Base-by-base conservation (phyloP, 257 asterid genomes). In the Capsicum pubescens region DNA sequence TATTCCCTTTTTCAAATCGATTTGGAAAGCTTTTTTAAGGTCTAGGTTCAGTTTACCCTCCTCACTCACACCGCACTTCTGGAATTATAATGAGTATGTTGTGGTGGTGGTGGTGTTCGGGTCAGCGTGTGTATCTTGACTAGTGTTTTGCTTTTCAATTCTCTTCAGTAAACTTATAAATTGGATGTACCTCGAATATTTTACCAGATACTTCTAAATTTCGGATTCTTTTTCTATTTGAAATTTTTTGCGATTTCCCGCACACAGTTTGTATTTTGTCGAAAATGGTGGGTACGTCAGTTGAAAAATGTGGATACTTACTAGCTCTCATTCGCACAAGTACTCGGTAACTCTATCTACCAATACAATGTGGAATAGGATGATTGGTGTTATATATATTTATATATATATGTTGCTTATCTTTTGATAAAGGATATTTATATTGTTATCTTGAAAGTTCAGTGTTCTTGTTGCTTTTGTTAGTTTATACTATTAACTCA, bases 361-460 rank as follows among this genome's bases (percentile, higher is more conserved):
- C 67, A 3, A 60, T 4, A 21, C 19, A 12, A 21, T 50, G 81
- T 7, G n/a, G 61, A 61, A 13, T 11, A 74, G 2, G 2, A 74
- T 50, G 14, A 50, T 74, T 74, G 44, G 44, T 50, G 19, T 50
- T 7, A 74, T 3, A 32, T 69, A 21, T 52, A 76, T 76, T 76
- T 74, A 50, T 26, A 26, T 74, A 50, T 26, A 26, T 26, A 26
- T 50, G 11, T 74, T 44, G 84, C 35, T 68, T 72, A 7, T 74
- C 16, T 50, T 74, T 72, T 48, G n/a, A 48, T 72, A 2, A 48
- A 72, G 7, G 13, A 6, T 72, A 72, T 48, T 48, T 52, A 76
- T 50, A 52, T 76, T 76, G 81, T 13, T 21, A 74, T 74, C 80
- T 74, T 74, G 61, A 52, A 76, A 52, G 63, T 76, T 13, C 63